These are phyloP conservation scores for Metarhizium rileyi DNA, from an alignment of 2,329 filamentous ascomycete species.

Conservation along the genomic window DNA sequence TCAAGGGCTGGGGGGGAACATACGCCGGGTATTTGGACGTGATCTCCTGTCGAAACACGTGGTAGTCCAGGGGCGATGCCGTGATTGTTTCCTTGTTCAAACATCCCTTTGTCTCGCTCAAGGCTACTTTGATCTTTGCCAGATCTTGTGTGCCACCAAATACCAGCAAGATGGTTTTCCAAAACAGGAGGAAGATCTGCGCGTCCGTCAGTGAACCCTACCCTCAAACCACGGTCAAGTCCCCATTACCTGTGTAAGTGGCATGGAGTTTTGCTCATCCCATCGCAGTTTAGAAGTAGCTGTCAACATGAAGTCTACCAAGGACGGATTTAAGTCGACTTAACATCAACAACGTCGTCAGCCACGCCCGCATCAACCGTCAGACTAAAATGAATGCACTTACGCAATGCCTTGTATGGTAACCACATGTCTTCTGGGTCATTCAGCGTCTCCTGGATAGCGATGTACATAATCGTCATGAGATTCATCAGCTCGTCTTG, in stretches of 20 bases:
- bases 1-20: conserved; percentile 71
- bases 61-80: conserved; percentile 90
- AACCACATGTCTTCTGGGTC: conserved; percentile 38
- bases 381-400: conserved; percentile 16
- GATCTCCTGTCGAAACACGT: conserved; percentile 92
- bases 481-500: conserved; percentile 53
- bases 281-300: conserved; percentile 60
- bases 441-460: conserved; percentile 46
- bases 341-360: not conserved
- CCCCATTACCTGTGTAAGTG: conserved; percentile 48
- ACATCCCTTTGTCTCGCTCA: conserved; percentile 49
- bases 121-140: conserved; percentile 60
- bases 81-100: conserved; percentile 73
- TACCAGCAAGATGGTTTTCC: conserved; percentile 81
- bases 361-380: not conserved
- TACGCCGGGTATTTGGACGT: conserved; percentile 97
- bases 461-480: conserved; percentile 53
- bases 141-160: conserved; percentile 75
- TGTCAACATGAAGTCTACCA: conserved; percentile 64
- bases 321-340: conserved; percentile 53
- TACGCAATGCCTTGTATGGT: conserved; percentile 41
- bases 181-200: conserved; percentile 70
- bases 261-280: conserved; percentile 55
- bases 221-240: conserved; percentile 11
- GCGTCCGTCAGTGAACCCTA: conserved; percentile 13